Evolutionary conservation across 345 rosid genomes (phyloP), one percentile per base, ranked within the genome.

Genomic region (Murraya paniculata): DNA sequence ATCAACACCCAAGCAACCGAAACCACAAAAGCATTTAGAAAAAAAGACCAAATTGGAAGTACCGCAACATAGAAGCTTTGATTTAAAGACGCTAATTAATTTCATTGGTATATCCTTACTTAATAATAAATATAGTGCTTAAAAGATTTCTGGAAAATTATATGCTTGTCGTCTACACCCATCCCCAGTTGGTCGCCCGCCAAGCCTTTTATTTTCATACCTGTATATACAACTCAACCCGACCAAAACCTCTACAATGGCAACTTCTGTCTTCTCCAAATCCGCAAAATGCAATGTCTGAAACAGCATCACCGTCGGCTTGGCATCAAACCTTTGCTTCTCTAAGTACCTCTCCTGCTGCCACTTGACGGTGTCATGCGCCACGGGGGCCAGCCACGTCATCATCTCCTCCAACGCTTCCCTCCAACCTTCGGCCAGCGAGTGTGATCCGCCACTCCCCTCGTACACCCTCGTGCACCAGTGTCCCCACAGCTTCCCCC

Each of bases 201-300:
- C 68, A 13, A n/a, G 39, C 13, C 73, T 65, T 18, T 36, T 72
- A 57, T 76, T 79, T 81, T 86, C 84, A 36, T 73, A 84, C 64
- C 72, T 84, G 77, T 67, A 81, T 56, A 88, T 78, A 75, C 78
- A 85, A 68, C 89, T 90, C 80, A 90, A 81, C 19, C 91, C 91
- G 22, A 90, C 90, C 75, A 90, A 81, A 33, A 90, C 81, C 70
- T 90, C 89, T 2, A 79, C 88, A 45, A 90, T 83, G 36, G 89
- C 88, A 2, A 85, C 90, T 88, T 90, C 91, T 64, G 88, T 83
- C 80, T 88, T 90, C 88, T 88, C 89, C 80, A 85, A 59, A 25
- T 90, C 88, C 1, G 93, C 79, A 53, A 77, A 88, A 77, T 90
- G 75, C 83, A 90, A 11, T 31, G 91, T 90, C 79, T 90, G 91